Evolutionary conservation across 1,284 basidiomycete species (phyloP), one percentile per base, ranked within the genome.

Genomic region (Caloboletus firmus): DNA sequence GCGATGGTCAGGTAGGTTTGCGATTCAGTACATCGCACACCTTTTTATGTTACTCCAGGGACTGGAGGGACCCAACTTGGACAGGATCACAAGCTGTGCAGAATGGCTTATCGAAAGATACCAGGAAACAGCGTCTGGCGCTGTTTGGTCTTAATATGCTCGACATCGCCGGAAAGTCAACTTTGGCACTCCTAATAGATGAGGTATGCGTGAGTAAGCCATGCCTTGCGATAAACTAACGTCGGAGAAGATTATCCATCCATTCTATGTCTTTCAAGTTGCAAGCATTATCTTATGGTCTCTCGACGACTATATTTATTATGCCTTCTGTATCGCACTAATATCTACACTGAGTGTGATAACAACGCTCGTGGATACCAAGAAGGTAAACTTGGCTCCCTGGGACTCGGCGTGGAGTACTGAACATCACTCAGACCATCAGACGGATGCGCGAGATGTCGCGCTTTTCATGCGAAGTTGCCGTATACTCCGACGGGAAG

Each of bases 221-320:
- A 37, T 24, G 15, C 22, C n/a, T 24, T 11, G 30, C 31, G 12
- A 28, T 56, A 24, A 39, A 26, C 52, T 70, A 32, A 73, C n/a
- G 17, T 45, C 5, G 17, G 43, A 32, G 18, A 52, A 62, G 63
- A 59, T 95, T 48, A 88, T 98, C 32, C 95, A 98, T 68, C 95
- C 95, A 1, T 98, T 98, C 74, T 98, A 97, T 68, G 90, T 99
- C 53, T 99, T 99, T 72, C 97, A 99, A 80, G 89, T 99, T 61
- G 95, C 95, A 45, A 97, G 94, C 58, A 92, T 99, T 62, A 75
- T 93, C 24, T 76, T 99, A 11, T 99, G 97, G 97, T 90, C 89
- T 4, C 64, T 98, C 52, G 97, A 99, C 65, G 83, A 98, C 67
- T 95, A 98, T 67, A 96, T 91, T 70, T 98, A 97, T 69, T 99